Base-by-base conservation (phyloP, 2,329 filamentous ascomycete genomes). In the Lasiodiplodia sp. region DNA sequence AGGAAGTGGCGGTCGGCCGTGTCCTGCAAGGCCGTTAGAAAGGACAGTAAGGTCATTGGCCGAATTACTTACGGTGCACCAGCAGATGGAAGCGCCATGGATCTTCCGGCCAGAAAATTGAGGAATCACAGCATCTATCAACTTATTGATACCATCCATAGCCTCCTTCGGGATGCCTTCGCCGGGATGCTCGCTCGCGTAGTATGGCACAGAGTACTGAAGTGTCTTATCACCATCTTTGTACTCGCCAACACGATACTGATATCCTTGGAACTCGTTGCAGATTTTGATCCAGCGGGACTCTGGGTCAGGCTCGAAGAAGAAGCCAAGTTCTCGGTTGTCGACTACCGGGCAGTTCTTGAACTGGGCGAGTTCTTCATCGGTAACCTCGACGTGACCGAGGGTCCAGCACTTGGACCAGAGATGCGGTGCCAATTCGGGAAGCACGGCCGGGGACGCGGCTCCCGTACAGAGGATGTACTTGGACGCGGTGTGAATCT, bases 61-160 rank as follows among this genome's bases (percentile, higher is more conserved):
- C 4, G 40, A 21, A 5, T 10, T 12, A 52, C 66, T 11, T 16
- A 57, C 70, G 1, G 70, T 72, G 37, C 71, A 72, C 71, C 70
- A 72, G 57, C 70, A 72, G 2, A 67, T 60, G 8, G 69, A 49
- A 6, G 68, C 34, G 4, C 66, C 57, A 21, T 55, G 37, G 25
- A 72, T 71, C 18, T 79, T 79, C 3, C 77, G 58, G 2, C 71
- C 72, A 25, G 57, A 71, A 2, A 86, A 74, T 52, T 85, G 83
- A 0, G 84, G 84, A 1, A 86, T 74, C 67, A 81, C 81, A 4
- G 79, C 76, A 31, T 77, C 72, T 0, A 84, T 62, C 60, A 85
- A 82, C 0, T 57, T 66, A 3, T 74, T 66, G 67, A 81, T 71
- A 2, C 76, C 75, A 1, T 69, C 66, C 14, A 74, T 56, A 0